Evolutionary conservation across 2,329 filamentous ascomycete species (phyloP).

Genomic region (Nigrospora oryzae): DNA sequence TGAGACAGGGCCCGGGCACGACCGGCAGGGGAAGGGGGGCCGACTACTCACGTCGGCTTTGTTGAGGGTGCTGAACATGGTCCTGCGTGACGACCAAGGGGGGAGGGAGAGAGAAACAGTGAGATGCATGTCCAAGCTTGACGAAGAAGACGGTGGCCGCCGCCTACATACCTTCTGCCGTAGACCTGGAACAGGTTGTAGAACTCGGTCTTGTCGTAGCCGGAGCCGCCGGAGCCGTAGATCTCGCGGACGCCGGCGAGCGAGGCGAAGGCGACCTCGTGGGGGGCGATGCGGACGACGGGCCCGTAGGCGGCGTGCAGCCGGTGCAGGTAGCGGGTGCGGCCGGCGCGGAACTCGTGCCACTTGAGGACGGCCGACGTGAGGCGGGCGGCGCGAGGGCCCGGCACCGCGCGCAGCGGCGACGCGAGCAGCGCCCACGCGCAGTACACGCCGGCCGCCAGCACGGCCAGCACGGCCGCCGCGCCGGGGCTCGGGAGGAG

Average conservation of each 20-base stretch:
- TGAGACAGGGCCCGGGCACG: not conserved
- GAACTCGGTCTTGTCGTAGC: conserved; percentile 58
- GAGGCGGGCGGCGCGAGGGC: conserved; percentile 37
- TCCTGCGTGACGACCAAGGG: conserved; percentile 23
- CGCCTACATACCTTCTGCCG: conserved; percentile 36
- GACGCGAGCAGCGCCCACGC: conserved; percentile 22
- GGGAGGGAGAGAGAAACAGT: not conserved
- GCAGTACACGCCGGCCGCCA: conserved; percentile 6
- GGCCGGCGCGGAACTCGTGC: conserved; percentile 44
- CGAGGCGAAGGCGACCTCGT: conserved; percentile 52
- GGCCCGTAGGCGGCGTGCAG: conserved; percentile 48
- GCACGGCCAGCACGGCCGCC: not conserved
- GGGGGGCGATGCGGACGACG: conserved; percentile 47
- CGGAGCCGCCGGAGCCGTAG: conserved; percentile 52
- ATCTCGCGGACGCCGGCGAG: conserved; percentile 51
- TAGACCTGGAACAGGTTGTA: conserved; percentile 54
- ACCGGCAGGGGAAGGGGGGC: not conserved
- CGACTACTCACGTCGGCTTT: conserved; percentile 37
- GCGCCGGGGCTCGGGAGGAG: not conserved
- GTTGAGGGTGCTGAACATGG: conserved; percentile 51
- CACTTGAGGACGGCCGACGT: conserved; percentile 43
- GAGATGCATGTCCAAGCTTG: not conserved
- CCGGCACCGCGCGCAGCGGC: conserved; percentile 35
- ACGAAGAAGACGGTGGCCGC: too few species aligned
- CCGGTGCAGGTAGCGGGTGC: conserved; percentile 46